A percentile compares a stretch with the other conserved stretches of the same genome.
These are phyloP conservation scores for Coleophoma eucalyptorum DNA, from an alignment of 2,329 filamentous ascomycete species.

Conservation along the genomic window DNA sequence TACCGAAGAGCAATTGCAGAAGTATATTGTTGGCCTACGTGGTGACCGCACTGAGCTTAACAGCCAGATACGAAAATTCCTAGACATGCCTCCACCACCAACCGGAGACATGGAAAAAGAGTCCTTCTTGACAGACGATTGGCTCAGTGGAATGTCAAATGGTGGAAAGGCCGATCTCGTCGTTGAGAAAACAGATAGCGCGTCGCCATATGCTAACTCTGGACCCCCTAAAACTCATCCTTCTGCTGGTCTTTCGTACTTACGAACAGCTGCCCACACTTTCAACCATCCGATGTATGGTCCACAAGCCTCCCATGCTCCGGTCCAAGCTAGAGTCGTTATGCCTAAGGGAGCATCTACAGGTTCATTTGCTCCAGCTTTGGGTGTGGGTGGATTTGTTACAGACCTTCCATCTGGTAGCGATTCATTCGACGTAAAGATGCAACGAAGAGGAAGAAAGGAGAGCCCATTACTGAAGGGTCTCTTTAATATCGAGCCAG, in stretches of 20 bases:
- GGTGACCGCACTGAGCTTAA: slow-evolving; percentile 47
- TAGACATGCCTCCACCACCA: slow-evolving; percentile 45
- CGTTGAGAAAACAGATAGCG: slow-evolving; percentile 15
- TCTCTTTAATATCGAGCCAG: slow-evolving; percentile 18
- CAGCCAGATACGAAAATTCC: slow-evolving; percentile 52
- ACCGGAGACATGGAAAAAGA: background rate
- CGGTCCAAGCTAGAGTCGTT: slow-evolving; percentile 55
- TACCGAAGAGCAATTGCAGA: slow-evolving; percentile 45
- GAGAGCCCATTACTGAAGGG: slow-evolving; percentile 9
- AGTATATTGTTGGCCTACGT: slow-evolving; percentile 50
- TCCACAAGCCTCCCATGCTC: slow-evolving; percentile 47
- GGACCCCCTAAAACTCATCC: slow-evolving; percentile 61
- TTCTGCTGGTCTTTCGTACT: slow-evolving; percentile 59
- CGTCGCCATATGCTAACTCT: slow-evolving; percentile 35
- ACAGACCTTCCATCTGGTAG: slow-evolving; percentile 13
- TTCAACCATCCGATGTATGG: slow-evolving; percentile 59
- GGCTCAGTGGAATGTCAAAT: background rate
- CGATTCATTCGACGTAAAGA: slow-evolving; percentile 5
- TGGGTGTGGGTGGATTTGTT: slow-evolving; percentile 28
- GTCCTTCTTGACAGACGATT: background rate
- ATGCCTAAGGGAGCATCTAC: slow-evolving; percentile 36
- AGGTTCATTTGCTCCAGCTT: slow-evolving; percentile 10
- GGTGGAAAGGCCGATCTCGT: background rate
- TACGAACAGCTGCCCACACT: slow-evolving; percentile 48
- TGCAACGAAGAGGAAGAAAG: background rate